Percentiles rank a stretch among this genome's conserved stretches.
Conservation (phyloP, 805 yeast genomes). For the Candida tallmaniae region DNA sequence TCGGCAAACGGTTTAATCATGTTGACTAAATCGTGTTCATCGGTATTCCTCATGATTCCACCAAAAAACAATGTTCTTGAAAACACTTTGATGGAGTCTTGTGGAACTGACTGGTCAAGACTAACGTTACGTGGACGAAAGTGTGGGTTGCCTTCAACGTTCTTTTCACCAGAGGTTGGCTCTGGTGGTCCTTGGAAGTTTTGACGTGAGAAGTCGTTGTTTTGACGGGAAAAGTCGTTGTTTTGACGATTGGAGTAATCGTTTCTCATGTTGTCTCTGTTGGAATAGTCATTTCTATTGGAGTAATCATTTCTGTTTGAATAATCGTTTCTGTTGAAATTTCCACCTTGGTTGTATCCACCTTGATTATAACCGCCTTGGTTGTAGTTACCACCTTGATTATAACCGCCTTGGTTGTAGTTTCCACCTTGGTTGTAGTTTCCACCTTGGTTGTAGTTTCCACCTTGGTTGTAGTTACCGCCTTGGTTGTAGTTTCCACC, state of each 20-base stretch:
- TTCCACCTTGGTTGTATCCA: too few species aligned
- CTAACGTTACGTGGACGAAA: constrained; percentile 71
- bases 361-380: too few species aligned
- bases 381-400: too few species aligned
- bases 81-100: constrained; percentile 74
- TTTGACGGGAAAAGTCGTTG: constrained; percentile 3
- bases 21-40: constrained; percentile 63
- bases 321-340: too few species aligned
- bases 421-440: too few species aligned
- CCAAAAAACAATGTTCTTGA: constrained; percentile 93
- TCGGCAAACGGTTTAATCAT: constrained; percentile 82
- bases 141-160: constrained; percentile 68
- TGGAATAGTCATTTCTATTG: too few species aligned
- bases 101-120: constrained; percentile 66
- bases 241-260: constrained; percentile 3
- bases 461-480: too few species aligned
- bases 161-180: constrained; percentile 32
- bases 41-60: constrained; percentile 83
- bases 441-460: too few species aligned
- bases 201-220: constrained; percentile 7
- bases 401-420: too few species aligned
- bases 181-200: background rate
- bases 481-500: too few species aligned
- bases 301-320: too few species aligned
- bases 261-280: too few species aligned